Base-by-base conservation (phyloP, 192 early-diverging fungal genomes). In the Pilobolus umbonatus region DNA sequence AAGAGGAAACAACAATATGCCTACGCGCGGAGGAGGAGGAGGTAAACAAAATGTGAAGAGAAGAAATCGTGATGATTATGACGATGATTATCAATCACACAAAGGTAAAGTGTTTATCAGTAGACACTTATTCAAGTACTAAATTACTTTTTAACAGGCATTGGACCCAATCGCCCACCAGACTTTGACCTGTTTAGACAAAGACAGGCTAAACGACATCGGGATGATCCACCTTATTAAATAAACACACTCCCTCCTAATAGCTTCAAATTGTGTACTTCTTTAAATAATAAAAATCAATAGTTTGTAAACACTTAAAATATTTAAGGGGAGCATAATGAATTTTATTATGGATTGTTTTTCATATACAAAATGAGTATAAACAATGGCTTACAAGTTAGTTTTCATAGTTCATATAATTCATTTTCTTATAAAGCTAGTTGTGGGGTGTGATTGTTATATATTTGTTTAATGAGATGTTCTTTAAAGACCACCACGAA, bases 141-240 rank as follows among this genome's bases (percentile, higher is more conserved):
- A n/a, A n/a, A n/a, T n/a, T n/a, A 3, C n/a, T 12, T 17, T 53
- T 15, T 11, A 29, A 10, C 48, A 69, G 68, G 69, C 19, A 72
- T 72, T 26, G 80, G 80, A 10, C 74, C 75, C 19, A 81, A 81
- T 47, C 62, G 80, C 28, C 76, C 80, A 15, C 80, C 80, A 19
- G 80, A 81, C 52, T 78, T 68, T 57, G 80, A 81, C 57, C 40
- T 81, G 3, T 81, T 78, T 51, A 61, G 80, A 36, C 54, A 66
- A 25, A 55, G 80, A 49, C 80, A 81, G 36, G 58, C 40, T 15
- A 72, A 72, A 44, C 38, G 69, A 59, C 69, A 65, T 24, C 40
- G 69, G 51, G 69, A 72, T 40, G 69, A 72, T 26, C 60, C 56
- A 12, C 56, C 64, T 35, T 54, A 44, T 54, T 62, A 54, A 59